Evolutionary conservation across 805 yeast species (phyloP).

Genomic region (Zygotorulaspora florentina): DNA sequence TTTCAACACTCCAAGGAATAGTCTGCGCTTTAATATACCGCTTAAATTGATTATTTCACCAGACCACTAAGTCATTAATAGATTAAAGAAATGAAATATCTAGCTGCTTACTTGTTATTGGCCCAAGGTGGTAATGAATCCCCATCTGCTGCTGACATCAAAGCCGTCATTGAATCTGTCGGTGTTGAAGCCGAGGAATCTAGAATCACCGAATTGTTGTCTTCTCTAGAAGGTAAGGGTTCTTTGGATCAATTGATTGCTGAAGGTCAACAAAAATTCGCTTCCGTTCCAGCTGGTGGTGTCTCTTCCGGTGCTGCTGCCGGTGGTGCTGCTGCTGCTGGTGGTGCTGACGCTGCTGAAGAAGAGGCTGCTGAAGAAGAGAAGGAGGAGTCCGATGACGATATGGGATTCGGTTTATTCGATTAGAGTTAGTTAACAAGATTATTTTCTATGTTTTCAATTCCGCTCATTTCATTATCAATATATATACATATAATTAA

Average conservation of each 20-base stretch:
- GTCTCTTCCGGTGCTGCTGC: conserved; percentile 62
- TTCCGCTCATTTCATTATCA: conserved; percentile 1
- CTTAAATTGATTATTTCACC: conserved; percentile 38
- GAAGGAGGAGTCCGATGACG: conserved; percentile 55
- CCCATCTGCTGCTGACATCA: conserved; percentile 75
- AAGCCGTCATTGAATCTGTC: conserved; percentile 66
- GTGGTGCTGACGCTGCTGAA: conserved; percentile 51
- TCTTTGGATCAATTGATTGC: conserved; percentile 66
- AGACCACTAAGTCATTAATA: conserved; percentile 12
- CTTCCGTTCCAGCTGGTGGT: conserved; percentile 81
- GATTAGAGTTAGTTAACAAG: conserved; percentile 40
- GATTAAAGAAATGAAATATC: conserved; percentile 62
- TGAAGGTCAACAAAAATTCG: conserved; percentile 75
- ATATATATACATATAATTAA: conserved; percentile 9
- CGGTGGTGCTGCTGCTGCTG: conserved; percentile 52
- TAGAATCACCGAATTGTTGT: conserved; percentile 63
- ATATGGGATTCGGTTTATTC: conserved; percentile 79
- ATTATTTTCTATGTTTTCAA: not conserved
- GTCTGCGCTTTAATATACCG: conserved; percentile 36
- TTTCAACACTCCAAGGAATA: conserved; percentile 31
- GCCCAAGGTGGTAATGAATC: conserved; percentile 81
- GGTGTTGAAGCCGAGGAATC: conserved; percentile 79
- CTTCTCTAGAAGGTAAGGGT: conserved; percentile 74
- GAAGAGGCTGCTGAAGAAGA: conserved; percentile 54
- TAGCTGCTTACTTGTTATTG: conserved; percentile 90